Evolutionary conservation across 2,329 filamentous ascomycete species (phyloP), one percentile per base, ranked within the genome.

Genomic region (Pseudomassariella vexata): DNA sequence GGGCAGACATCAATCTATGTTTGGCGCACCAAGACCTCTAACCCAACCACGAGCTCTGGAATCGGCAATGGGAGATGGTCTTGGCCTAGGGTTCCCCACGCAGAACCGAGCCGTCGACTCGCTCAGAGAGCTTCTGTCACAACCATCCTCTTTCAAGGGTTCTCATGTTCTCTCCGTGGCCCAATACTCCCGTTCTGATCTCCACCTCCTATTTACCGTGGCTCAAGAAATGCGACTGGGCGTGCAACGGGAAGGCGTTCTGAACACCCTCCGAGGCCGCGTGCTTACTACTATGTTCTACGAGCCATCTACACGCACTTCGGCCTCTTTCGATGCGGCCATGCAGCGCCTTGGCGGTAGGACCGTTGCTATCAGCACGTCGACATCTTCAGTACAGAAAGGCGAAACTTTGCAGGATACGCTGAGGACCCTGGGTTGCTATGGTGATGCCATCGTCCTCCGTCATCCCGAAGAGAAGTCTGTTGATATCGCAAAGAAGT

Each of bases 261-360:
- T 98, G 30, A 82, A 92, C 51, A 73, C 94, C 35, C 77, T 98
- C 40, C 85, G 84, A 49, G 88, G 89, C 18, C 80, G 85, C 27
- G 77, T 98, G 9, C 73, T 98, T 22, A 87, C 83, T 63, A 92
- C 86, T 3, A 79, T 98, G 66, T 98, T 98, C 74, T 98, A 89
- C 61, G 92, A 98, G 70, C 92, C 92, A 2, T 96, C 90, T 1
- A 98, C 92, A 3, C 78, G 92, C 34, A 98, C 92, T 5, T 95
- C 90, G 9, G 79, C 85, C 22, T 98, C 92, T 4, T 98, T 98
- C 50, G 92, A 98, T 55, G 85, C 90, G 35, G 92, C 92, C 24
- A 98, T 98, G 92, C 94, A 98, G 70, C 84, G 94, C 32, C 81
- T 98, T 5, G 92, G 92, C 46, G 92, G 92, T 28, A 77, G 87